Base-by-base conservation (phyloP, 176 grass and related monocot species). In the Musa itinerans region DNA sequence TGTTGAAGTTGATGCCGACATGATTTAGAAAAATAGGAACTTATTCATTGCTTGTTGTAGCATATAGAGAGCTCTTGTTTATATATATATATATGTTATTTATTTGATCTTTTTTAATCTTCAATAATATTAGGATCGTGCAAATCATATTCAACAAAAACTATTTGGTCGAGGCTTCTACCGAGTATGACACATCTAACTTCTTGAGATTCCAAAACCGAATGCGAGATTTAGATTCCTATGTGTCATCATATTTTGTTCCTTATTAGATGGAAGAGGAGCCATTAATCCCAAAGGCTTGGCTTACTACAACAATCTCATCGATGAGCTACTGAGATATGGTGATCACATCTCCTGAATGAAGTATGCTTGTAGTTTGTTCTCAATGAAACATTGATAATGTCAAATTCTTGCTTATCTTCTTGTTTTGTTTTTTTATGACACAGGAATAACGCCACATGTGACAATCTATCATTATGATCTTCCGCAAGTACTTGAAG, bases 391-490 rank as follows among this genome's bases (percentile, higher is more conserved):
- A 43, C 34, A 43, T 43, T 43, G 34, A 43, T 43, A 43, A 5
- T 43, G 34, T 43, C 34, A 43, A 43, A 43, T 43, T 43, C 4
- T 43, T 43, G 34, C 34, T 43, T 43, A 43, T 62, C 75, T 74
- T 62, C 1, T 14, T 15, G 2, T 51, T 10, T 61, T 11, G 55
- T 9, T 12, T 9, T 14, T 27, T 26, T 52, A 8, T n/a, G 61
- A 20, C 23, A 27, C 53, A 96, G 92, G 92, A 62, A 96, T 96
- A 72, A 70, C 89, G 55, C 16, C 86, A 19, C 92, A 96, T 21
- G 50, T 83, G 15, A 89, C 86, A 65, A 54, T 96, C 69, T 89
- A 87, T 69, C 92, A 92, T 19, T 74, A 89, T 1, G 92, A 96
- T 72, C 53, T 80, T 26, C 92, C 92, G 3, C 86, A 96, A 63